Percentiles rank a stretch among this genome's conserved stretches.
Conservation (phyloP, 106 monocot species). For the Dactylorhiza incarnata region DNA sequence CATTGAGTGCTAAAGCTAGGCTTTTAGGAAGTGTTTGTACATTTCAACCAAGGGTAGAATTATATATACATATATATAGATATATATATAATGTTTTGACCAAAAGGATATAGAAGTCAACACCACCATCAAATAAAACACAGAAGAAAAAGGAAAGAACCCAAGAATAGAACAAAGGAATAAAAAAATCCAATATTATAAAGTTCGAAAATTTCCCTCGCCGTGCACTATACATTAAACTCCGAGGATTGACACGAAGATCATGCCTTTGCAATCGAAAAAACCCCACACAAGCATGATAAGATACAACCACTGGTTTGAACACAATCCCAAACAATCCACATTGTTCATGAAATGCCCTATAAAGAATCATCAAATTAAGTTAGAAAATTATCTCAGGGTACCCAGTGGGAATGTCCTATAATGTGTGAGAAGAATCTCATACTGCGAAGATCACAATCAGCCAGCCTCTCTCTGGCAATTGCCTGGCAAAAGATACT, state of each 20-base stretch:
- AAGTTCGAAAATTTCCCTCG: neutral
- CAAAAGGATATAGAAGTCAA: neutral
- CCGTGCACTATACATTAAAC: neutral
- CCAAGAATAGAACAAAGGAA: neutral
- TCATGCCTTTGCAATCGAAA: neutral
- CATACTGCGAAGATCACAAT: neutral
- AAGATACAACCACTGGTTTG: neutral
- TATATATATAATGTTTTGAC: neutral
- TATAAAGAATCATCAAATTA: slow-evolving; percentile 26
- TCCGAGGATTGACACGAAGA: neutral
- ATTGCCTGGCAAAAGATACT: slow-evolving; percentile 52
- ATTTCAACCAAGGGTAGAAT: too few species aligned
- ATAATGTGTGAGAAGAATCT: neutral
- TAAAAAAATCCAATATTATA: neutral
- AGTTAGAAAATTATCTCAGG: slow-evolving; percentile 10
- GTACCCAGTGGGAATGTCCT: neutral
- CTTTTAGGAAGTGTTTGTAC: too few species aligned
- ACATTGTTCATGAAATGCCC: neutral
- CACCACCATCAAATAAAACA: neutral
- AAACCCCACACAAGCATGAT: slow-evolving; percentile 5
- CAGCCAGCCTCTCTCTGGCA: slow-evolving; percentile 54
- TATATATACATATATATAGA: too few species aligned
- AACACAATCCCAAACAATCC: neutral
- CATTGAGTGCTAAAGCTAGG: too few species aligned
- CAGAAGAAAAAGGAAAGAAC: neutral